Evolutionary conservation across 2,329 filamentous ascomycete genomes (phyloP), one percentile per base, ranked within the genome.

Genomic region (Aspergillus aculeatinus): DNA sequence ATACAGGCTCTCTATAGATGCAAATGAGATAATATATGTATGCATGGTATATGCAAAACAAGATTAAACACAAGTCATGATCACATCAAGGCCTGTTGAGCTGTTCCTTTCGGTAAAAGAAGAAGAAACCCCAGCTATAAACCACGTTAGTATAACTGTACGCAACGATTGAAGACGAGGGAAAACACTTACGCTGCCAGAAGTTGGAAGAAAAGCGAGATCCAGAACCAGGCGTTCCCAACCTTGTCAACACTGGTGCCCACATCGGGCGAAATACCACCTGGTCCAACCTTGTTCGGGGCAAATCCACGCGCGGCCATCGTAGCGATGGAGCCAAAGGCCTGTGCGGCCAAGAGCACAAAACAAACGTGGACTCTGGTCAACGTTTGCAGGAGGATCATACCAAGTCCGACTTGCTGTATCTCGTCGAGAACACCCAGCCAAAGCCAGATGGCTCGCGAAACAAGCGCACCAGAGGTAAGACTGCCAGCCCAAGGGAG

Each of bases 21-120:
- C 39, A 44, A 19, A n/a, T 16, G 16, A 44, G 6, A 44, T 16
- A n/a, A n/a, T 29, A 29, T 29, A 29, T 29, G 10, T 29, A 29
- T 29, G 27, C 27, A 29, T 29, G 27, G 27, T 35, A 35, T 35
- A 44, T 44, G 39, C 39, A 44, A 44, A 44, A 44, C 14, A 44
- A 44, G 16, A 44, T 19, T 19, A 16, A 44, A 44, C 39, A 44
- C 39, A 44, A 44, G 39, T 44, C 39, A 44, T 44, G 39, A 44
- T 44, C 39, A 44, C 39, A 44, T 44, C 39, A 76, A 19, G 76
- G 76, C 61, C 78, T 78, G 51, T 69, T 74, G 29, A 79, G 67
- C 58, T 79, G 76, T 59, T 78, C 76, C 53, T 72, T 75, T 23
- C 76, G 74, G 69, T 78, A 79, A 67, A 77, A 79, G 25, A 74